Evolutionary conservation across 2,329 filamentous ascomycete species (phyloP), one percentile per base, ranked within the genome.

Genomic region (Trematosphaeria pertusa): DNA sequence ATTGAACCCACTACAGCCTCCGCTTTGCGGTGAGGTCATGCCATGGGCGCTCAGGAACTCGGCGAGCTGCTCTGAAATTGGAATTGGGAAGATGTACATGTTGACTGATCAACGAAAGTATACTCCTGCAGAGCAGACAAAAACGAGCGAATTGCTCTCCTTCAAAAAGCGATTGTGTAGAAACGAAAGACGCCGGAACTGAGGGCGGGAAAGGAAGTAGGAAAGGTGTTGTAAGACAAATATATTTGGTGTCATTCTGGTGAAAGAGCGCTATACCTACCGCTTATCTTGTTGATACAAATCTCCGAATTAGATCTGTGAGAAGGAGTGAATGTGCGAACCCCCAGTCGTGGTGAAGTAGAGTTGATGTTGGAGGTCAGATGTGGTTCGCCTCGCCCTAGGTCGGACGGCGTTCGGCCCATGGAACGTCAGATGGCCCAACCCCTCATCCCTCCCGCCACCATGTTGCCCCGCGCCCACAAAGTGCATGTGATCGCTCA

Each of bases 81-180:
- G n/a, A n/a, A n/a, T n/a, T n/a, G n/a, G n/a, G 37, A n/a, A 32
- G 26, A 19, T 18, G 15, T 40, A 40, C 37, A 40, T 40, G 3
- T 40, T 40, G 37, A 32, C 37, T 2, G 22, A 7, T 12, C n/a
- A n/a, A n/a, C n/a, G n/a, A n/a, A n/a, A n/a, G n/a, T n/a, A n/a
- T n/a, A n/a, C n/a, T n/a, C n/a, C n/a, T n/a, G n/a, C n/a, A n/a
- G n/a, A n/a, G n/a, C n/a, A n/a, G n/a, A n/a, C n/a, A n/a, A n/a
- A n/a, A n/a, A n/a, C n/a, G n/a, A n/a, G n/a, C n/a, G n/a, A n/a
- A n/a, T n/a, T n/a, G n/a, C n/a, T n/a, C n/a, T n/a, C n/a, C n/a
- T n/a, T n/a, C n/a, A n/a, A n/a, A n/a, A n/a, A n/a, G n/a, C n/a
- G n/a, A n/a, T n/a, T n/a, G n/a, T n/a, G n/a, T n/a, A n/a, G n/a